Percentiles rank a stretch among this genome's conserved stretches.
Conservation (phyloP, 1,284 basidiomycete genomes). For the Heterobasidion occidentale region DNA sequence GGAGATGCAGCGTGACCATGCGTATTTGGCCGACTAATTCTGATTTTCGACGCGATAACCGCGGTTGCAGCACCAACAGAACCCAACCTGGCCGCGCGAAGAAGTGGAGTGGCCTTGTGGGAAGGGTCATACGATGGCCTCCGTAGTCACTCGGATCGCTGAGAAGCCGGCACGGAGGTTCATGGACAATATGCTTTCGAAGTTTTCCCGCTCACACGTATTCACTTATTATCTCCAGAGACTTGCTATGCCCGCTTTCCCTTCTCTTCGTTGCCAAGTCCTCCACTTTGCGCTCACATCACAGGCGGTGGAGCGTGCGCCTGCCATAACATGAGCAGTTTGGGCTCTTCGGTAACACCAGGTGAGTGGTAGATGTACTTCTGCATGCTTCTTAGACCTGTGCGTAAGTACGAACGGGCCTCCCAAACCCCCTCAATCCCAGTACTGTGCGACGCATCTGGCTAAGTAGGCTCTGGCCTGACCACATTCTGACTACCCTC, state of each 20-base stretch:
- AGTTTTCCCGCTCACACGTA: constrained; percentile 2
- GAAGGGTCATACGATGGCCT: constrained; percentile 2
- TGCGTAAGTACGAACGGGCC: background rate
- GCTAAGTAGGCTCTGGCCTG: background rate
- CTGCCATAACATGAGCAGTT: background rate
- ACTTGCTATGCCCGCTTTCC: constrained; percentile 1
- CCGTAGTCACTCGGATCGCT: background rate
- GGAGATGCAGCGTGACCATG: background rate
- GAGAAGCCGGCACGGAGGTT: constrained; percentile 3
- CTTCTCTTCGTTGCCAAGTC: background rate
- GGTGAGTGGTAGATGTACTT: constrained; percentile 2
- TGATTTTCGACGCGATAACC: background rate
- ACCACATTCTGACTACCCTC: background rate
- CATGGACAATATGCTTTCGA: background rate
- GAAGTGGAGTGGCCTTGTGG: constrained; percentile 4
- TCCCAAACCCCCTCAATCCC: background rate
- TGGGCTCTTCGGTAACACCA: background rate
- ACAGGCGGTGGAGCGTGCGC: background rate
- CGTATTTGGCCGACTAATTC: background rate
- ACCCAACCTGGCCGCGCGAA: background rate
- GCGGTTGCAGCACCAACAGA: background rate
- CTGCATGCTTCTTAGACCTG: background rate
- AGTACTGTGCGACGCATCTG: background rate
- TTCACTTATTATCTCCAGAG: constrained; percentile 5
- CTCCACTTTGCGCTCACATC: background rate